phyloP scores from a whole-genome alignment of 2,329 filamentous ascomycete species.

The Aspergillus piperis region DNA sequence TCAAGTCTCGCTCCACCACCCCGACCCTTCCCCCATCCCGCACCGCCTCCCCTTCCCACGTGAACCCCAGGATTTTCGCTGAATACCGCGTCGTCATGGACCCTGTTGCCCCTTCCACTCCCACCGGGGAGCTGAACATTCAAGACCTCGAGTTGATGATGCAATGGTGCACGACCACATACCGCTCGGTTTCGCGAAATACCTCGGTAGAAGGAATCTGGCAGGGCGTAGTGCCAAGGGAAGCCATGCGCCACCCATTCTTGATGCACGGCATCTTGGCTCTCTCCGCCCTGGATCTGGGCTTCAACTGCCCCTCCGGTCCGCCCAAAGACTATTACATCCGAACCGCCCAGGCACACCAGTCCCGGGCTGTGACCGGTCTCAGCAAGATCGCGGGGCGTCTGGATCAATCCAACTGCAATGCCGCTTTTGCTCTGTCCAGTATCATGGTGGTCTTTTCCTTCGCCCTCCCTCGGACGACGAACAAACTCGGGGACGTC shows the following conservation, averaged over 20 bases:
- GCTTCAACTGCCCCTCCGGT: slow-evolving; percentile 20
- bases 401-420: slow-evolving; percentile 32
- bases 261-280: slow-evolving; percentile 40
- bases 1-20: slow-evolving; percentile 17
- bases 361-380: slow-evolving; percentile 26
- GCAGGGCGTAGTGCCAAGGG: slow-evolving; percentile 34
- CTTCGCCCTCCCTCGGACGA: slow-evolving; percentile 31
- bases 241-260: slow-evolving; percentile 32
- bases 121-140: slow-evolving; percentile 22
- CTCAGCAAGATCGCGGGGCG: slow-evolving; percentile 25
- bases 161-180: slow-evolving; percentile 38
- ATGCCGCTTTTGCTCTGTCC: slow-evolving; percentile 40
- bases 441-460: slow-evolving; percentile 37
- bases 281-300: slow-evolving; percentile 37
- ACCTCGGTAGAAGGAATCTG: slow-evolving; percentile 29
- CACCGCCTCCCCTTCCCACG: slow-evolving; percentile 15
- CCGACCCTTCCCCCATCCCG: slow-evolving; percentile 5
- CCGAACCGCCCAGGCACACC: slow-evolving; percentile 31
- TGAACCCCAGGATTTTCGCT: slow-evolving; percentile 6
- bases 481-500: slow-evolving; percentile 11
- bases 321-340: slow-evolving; percentile 27
- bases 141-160: slow-evolving; percentile 39
- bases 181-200: slow-evolving; percentile 33
- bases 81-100: slow-evolving; percentile 15
- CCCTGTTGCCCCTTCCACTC: neutral